phyloP scores from a whole-genome alignment of 1,284 basidiomycete genomes.

The Meira miltonrushii region DNA sequence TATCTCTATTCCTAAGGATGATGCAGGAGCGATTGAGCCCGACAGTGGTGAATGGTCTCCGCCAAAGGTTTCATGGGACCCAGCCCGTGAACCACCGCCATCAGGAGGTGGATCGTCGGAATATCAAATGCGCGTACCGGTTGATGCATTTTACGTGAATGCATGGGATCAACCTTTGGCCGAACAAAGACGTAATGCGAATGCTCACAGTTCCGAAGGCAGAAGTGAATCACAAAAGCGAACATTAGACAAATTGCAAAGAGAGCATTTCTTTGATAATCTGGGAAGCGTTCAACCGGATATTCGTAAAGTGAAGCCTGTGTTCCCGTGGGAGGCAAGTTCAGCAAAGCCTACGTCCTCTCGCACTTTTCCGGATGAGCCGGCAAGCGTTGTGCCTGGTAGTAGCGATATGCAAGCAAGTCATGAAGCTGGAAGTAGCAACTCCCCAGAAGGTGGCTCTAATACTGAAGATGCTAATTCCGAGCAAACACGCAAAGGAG shows the following conservation, averaged over 20 bases:
- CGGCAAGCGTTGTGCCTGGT: slow-evolving; percentile 7
- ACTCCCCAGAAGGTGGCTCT: not conserved
- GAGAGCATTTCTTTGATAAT: slow-evolving; percentile 57
- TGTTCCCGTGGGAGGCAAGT: slow-evolving; percentile 90
- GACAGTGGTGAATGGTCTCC: slow-evolving; percentile 42
- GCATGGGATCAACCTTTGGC: slow-evolving; percentile 56
- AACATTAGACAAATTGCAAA: slow-evolving; percentile 61
- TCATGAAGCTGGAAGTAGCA: slow-evolving; percentile 8
- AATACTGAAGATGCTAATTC: not conserved
- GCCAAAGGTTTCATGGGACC: slow-evolving; percentile 55
- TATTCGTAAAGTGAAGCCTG: slow-evolving; percentile 64
- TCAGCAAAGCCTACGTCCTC: slow-evolving; percentile 12
- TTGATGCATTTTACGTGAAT: slow-evolving; percentile 55
- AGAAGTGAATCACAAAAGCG: not conserved
- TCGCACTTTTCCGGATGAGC: slow-evolving; percentile 38
- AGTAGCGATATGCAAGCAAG: slow-evolving; percentile 12
- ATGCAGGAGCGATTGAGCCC: not conserved
- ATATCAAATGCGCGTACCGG: slow-evolving; percentile 55
- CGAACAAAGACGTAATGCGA: slow-evolving; percentile 40
- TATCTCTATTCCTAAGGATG: slow-evolving; percentile 29
- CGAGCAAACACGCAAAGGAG: slow-evolving; percentile 13
- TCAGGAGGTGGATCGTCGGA: slow-evolving; percentile 43
- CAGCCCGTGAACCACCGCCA: slow-evolving; percentile 55
- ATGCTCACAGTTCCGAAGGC: slow-evolving; percentile 56
- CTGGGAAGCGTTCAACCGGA: slow-evolving; percentile 61